Conservation (phyloP, 2,329 filamentous ascomycete genomes). For the Didymella sp. region DNA sequence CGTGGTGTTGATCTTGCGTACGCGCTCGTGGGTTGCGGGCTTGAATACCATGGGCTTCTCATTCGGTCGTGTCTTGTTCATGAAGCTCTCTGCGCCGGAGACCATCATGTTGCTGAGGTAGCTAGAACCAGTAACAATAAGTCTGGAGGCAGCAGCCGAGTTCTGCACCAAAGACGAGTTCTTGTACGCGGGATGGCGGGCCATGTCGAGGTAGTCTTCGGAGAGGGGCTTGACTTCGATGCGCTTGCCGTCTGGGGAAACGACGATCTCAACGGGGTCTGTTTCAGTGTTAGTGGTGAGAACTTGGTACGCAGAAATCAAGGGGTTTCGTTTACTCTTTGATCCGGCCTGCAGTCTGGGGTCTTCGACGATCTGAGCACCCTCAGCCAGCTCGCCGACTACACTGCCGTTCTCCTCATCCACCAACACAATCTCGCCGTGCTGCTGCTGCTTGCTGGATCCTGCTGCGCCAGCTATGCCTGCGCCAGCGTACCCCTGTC, state of each 20-base stretch:
- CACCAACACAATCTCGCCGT: conserved; percentile 85
- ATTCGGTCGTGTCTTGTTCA: conserved; percentile 77
- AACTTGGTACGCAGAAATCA: conserved; percentile 1
- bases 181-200: conserved; percentile 89
- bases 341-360: conserved; percentile 79
- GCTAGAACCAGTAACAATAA: conserved; percentile 87
- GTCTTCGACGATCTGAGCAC: conserved; percentile 81
- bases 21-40: conserved; percentile 80
- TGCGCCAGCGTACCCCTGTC: conserved; percentile 72
- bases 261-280: conserved; percentile 82
- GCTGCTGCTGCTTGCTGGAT: conserved; percentile 43
- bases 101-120: conserved; percentile 80
- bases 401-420: conserved; percentile 97
- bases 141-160: conserved; percentile 83
- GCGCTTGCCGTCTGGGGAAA: conserved; percentile 72
- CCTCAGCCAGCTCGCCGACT: conserved; percentile 86
- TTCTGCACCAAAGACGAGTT: conserved; percentile 86
- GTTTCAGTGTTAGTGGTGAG: conserved; percentile 33
- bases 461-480: conserved; percentile 49
- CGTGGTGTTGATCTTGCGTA: conserved; percentile 88
- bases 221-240: conserved; percentile 73
- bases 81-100: conserved; percentile 79
- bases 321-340: conserved; percentile 70
- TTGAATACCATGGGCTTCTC: conserved; percentile 86
- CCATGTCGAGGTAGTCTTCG: conserved; percentile 75